These are phyloP conservation scores for Gaertneriomyces sp. DNA, from an alignment of 192 early-diverging fungal species.

Conservation along the genomic window DNA sequence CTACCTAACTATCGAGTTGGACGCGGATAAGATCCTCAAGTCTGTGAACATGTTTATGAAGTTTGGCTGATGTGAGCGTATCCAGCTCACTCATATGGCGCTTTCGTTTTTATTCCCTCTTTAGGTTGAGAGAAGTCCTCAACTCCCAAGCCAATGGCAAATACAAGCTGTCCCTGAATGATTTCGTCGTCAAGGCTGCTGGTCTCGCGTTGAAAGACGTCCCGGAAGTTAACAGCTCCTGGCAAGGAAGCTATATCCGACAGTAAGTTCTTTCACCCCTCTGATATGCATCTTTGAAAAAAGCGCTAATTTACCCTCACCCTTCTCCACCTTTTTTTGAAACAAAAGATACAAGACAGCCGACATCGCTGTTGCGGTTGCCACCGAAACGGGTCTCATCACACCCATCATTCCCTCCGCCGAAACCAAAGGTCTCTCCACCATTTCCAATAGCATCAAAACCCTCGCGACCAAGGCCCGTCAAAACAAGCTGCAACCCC, in stretches of 20 bases:
- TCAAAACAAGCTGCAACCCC: constrained; percentile 81
- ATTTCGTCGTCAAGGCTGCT: constrained; percentile 96
- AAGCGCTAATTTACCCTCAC: too few relatives aligned
- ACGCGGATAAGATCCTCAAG: constrained; percentile 76
- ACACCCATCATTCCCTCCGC: constrained; percentile 87
- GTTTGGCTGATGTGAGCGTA: not conserved
- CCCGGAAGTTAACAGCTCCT: constrained; percentile 89
- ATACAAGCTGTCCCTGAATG: constrained; percentile 97
- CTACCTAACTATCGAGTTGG: constrained; percentile 74
- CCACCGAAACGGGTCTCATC: constrained; percentile 87
- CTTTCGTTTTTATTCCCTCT: not conserved
- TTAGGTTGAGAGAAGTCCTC: constrained; percentile 74
- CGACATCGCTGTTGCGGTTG: constrained; percentile 94
- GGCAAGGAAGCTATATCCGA: constrained; percentile 85
- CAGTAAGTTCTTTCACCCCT: constrained; percentile 54
- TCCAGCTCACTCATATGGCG: not conserved
- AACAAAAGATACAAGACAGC: constrained; percentile 70
- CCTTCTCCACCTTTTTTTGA: not conserved
- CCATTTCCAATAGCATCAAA: constrained; percentile 83
- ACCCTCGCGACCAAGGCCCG: constrained; percentile 81
- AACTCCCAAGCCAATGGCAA: constrained; percentile 81
- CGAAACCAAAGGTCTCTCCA: constrained; percentile 79
- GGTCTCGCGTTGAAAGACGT: constrained; percentile 84
- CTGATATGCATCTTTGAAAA: not conserved
- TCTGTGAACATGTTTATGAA: constrained; percentile 20